Base-by-base conservation (phyloP, 768 basidiomycete genomes). In the Kwoniella europaea region DNA sequence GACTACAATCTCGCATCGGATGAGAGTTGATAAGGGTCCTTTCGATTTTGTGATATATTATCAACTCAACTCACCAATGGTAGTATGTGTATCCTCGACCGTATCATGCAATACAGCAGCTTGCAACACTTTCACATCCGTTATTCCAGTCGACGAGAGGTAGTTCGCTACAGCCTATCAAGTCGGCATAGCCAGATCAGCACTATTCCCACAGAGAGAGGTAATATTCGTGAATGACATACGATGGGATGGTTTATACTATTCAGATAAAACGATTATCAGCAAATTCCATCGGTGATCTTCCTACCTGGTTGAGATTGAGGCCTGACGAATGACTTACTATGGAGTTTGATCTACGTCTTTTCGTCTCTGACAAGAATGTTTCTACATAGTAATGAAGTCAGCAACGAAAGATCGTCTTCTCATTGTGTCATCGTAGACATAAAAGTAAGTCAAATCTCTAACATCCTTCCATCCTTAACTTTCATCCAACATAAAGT, bases 91-190 rank as follows among this genome's bases (percentile, higher is more conserved):
- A 59, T 85, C 84, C 65, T 85, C 84, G 15, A 85, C 77, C 4
- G 82, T 82, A 67, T 85, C 84, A 62, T 85, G 84, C 44, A 83
- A 57, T 4, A 84, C 69, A 0, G 84, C 84, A 0, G 84, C 83
- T 61, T 82, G 79, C 0, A 85, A 57, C 0, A 82, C 79, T n/a
- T 73, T 62, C 20, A 83, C 70, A 65, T 82, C 76, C 4, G 74
- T 77, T 18, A 82, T 72, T 22, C 82, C 82, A 10, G 81, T 79
- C 7, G 76, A 74, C 7, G 81, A 77, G 10, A 83, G 75, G 59
- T 79, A 77, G 63, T 81, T 81, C 13, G 82, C 78, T 3, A 82
- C 81, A 1, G 77, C 81, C 78, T 81, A 52, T 16, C 15, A 15
- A 16, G 4, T n/a, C 0, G 13, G 24, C 50, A 43, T 35, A 0